A percentile compares a stretch with the other conserved stretches of the same genome.
These are phyloP conservation scores for Biscogniauxia marginata DNA, from an alignment of 2,329 filamentous ascomycete genomes.

Conservation along the genomic window DNA sequence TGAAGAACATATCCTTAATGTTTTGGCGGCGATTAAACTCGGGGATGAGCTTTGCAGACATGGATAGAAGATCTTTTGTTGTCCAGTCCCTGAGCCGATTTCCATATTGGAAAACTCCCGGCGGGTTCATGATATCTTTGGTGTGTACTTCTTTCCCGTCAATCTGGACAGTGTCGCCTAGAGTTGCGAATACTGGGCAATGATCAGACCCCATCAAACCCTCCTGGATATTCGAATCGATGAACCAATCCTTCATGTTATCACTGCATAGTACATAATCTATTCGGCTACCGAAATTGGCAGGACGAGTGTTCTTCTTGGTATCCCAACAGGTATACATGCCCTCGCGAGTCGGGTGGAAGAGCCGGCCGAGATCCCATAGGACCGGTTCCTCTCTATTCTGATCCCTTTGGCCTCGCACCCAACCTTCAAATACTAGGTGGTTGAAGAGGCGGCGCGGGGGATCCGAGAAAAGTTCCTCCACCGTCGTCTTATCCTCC, in stretches of 20 bases:
- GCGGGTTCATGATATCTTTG: slow-evolving; percentile 74
- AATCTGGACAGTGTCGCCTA: slow-evolving; percentile 61
- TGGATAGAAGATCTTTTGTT: slow-evolving; percentile 63
- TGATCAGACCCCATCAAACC: slow-evolving; percentile 94
- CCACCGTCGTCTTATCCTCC: slow-evolving; percentile 65
- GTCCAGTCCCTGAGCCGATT: slow-evolving; percentile 65
- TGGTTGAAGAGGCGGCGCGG: slow-evolving; percentile 81
- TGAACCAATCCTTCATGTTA: slow-evolving; percentile 77
- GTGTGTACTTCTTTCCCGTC: slow-evolving; percentile 52
- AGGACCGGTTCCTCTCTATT: slow-evolving; percentile 70
- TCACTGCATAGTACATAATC: slow-evolving; percentile 88
- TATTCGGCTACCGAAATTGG: slow-evolving; percentile 88
- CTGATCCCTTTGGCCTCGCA: slow-evolving; percentile 65
- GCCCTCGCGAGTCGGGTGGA: slow-evolving; percentile 73
- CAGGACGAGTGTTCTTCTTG: slow-evolving; percentile 90
- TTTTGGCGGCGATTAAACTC: slow-evolving; percentile 83
- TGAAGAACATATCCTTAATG: slow-evolving; percentile 91
- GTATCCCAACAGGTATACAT: slow-evolving; percentile 99
- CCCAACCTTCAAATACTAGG: slow-evolving; percentile 70
- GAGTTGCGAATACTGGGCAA: slow-evolving; percentile 82
- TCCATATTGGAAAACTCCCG: slow-evolving; percentile 68
- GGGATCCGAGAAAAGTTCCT: slow-evolving; percentile 71
- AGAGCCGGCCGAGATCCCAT: slow-evolving; percentile 80
- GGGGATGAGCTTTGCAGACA: slow-evolving; percentile 80
- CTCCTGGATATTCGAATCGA: slow-evolving; percentile 83